These are phyloP conservation scores for Xylariales sp. DNA, from an alignment of 2,329 filamentous ascomycete genomes.

Conservation along the genomic window DNA sequence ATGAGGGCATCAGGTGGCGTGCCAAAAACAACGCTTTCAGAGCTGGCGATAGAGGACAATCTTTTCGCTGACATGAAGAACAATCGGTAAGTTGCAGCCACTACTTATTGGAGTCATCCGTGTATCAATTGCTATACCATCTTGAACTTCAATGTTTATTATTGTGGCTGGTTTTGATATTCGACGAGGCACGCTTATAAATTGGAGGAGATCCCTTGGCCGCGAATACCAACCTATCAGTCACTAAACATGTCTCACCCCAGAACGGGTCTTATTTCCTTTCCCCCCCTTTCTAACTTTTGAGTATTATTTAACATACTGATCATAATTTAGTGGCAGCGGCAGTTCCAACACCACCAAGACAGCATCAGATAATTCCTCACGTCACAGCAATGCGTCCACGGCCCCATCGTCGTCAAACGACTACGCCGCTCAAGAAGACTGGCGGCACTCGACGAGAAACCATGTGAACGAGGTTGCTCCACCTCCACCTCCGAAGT, in stretches of 20 bases:
- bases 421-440: constrained; percentile 37
- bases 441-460: constrained; percentile 32
- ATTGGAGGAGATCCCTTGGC: too few species aligned
- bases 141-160: too few species aligned
- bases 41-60: constrained; percentile 44
- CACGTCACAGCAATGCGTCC: constrained; percentile 58
- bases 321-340: constrained; percentile 43
- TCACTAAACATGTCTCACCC: background rate
- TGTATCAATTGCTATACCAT: too few species aligned
- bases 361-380: constrained; percentile 56
- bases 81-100: constrained; percentile 51
- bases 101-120: too few species aligned
- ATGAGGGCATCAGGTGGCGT: constrained; percentile 33
- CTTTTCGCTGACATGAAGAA: constrained; percentile 55
- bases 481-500: constrained; percentile 40
- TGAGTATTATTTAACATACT: constrained; percentile 34
- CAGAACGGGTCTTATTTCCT: too few species aligned
- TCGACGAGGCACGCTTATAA: background rate
- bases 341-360: constrained; percentile 59
- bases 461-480: constrained; percentile 35
- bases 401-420: constrained; percentile 57
- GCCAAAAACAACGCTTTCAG: constrained; percentile 34
- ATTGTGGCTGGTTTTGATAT: background rate
- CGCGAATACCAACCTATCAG: too few species aligned
- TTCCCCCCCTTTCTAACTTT: background rate